These are phyloP conservation scores for Chenopodium formosanum DNA, from an alignment of 148 eudicot species.

Conservation along the genomic window DNA sequence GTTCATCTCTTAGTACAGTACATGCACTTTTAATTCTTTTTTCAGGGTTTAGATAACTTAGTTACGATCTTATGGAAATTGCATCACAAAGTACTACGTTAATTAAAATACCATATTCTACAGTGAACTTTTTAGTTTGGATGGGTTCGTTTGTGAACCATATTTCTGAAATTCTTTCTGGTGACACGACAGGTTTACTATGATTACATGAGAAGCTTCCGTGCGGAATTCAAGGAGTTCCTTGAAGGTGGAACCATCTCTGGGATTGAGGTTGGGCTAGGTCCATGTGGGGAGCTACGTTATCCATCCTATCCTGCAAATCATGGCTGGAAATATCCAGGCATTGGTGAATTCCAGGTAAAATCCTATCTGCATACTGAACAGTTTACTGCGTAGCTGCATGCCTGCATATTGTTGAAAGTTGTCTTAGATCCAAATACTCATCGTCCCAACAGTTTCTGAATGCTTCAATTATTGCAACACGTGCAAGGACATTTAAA, in stretches of 20 bases:
- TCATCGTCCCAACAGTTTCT: background rate
- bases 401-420: no score
- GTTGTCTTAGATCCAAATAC: background rate
- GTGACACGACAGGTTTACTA: slow-evolving; percentile 59
- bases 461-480: background rate
- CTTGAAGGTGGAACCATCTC: slow-evolving; percentile 60
- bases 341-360: slow-evolving; percentile 95
- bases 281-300: slow-evolving; percentile 84
- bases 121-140: slow-evolving; percentile 1
- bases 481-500: background rate
- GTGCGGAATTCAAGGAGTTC: slow-evolving; percentile 66
- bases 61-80: background rate
- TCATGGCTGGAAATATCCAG: slow-evolving; percentile 82
- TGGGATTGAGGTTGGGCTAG: slow-evolving; percentile 85
- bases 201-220: slow-evolving; percentile 92
- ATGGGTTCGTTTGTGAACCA: background rate
- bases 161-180: slow-evolving; percentile 14
- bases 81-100: background rate
- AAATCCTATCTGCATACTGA: background rate
- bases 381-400: background rate
- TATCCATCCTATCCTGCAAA: slow-evolving; percentile 84
- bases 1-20: background rate
- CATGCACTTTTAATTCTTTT: background rate
- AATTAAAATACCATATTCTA: background rate
- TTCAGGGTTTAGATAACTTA: background rate